Base-by-base conservation (phyloP, 352 stramenopile genomes). In the Phytophthora citricola region DNA sequence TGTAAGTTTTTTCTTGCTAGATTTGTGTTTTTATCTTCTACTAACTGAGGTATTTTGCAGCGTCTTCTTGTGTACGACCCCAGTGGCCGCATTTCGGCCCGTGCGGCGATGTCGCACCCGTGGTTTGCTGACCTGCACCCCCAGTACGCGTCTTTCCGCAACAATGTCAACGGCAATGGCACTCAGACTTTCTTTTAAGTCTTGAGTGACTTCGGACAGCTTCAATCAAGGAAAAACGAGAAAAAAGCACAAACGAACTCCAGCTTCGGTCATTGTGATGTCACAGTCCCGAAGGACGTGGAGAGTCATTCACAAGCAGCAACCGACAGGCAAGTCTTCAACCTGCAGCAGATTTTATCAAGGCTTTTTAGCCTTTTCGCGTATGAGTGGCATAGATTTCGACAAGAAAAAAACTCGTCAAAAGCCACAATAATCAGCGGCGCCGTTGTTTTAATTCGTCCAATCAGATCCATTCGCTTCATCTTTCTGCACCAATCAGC, bases 121-220 rank as follows among this genome's bases (percentile, higher is more conserved):
- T 96, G 87, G 87, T 96, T 96, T 51, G 80, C 91, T 43, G 85
- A 94, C 32, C 54, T 95, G 44, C 83, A 93, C 34, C 70, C 77
- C 24, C 84, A 92, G 53, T 92, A 93, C 63, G 71, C 83, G 17
- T 84, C 80, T 6, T 93, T 93, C 68, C 82, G 79, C 47, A 81
- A 76, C 58, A 87, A 86, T 65, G 55, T 64, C 40, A 76, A 70
- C 27, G 73, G 77, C 43, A 76, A 79, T 57, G 67, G 76, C 68
- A 79, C 78, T 32, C 80, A 89, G 63, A 77, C 59, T 32, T 75
- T 67, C 41, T 69, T 78, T 43, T 79, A 73, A 65, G 20, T 43
- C 10, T 10, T 11, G 17, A 17, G 20, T 27, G 40, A 29, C 6
- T 43, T 15, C 41, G 29, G 15, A 36, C 45, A 64, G 20, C 10